Conservation (phyloP, 2,329 filamentous ascomycete genomes). For the Scolecobasidium constrictum region DNA sequence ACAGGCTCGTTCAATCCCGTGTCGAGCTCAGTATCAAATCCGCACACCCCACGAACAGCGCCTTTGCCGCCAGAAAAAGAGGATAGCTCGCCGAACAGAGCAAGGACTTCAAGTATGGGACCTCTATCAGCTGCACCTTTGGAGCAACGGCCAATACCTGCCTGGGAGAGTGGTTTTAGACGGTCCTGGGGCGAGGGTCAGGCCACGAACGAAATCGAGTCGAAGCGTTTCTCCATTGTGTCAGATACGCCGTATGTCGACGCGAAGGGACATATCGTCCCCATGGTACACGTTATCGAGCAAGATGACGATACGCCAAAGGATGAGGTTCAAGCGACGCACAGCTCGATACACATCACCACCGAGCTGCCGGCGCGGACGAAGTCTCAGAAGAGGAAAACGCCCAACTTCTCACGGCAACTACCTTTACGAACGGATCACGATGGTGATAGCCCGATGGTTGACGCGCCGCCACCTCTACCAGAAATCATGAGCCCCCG, state of each 20-base stretch:
- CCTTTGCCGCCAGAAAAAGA: slow-evolving; percentile 40
- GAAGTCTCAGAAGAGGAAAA: slow-evolving; percentile 10
- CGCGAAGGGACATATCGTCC: slow-evolving; percentile 24
- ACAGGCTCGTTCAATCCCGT: slow-evolving; percentile 2
- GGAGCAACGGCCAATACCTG: slow-evolving; percentile 25
- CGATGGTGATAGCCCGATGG: slow-evolving; percentile 12
- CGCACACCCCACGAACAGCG: slow-evolving; percentile 42
- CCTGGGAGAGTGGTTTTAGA: slow-evolving; percentile 23
- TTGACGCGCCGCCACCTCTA: slow-evolving; percentile 9
- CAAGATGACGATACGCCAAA: slow-evolving; percentile 12
- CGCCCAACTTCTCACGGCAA: slow-evolving; percentile 28
- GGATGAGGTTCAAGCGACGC: background rate
- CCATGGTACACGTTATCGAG: slow-evolving; percentile 23
- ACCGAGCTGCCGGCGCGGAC: background rate
- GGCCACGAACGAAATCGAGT: slow-evolving; percentile 10
- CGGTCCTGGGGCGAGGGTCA: slow-evolving; percentile 28
- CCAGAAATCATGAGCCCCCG: slow-evolving; percentile 25
- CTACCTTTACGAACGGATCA: slow-evolving; percentile 18
- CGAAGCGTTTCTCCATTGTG: slow-evolving; percentile 12
- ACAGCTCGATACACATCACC: background rate
- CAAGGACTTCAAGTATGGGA: slow-evolving; percentile 29
- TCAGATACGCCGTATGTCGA: slow-evolving; percentile 22
- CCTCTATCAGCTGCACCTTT: slow-evolving; percentile 29
- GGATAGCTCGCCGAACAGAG: slow-evolving; percentile 26
- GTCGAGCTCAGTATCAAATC: slow-evolving; percentile 1